Evolutionary conservation across 108 stramenopile genomes (phyloP), one percentile per base, ranked within the genome.

Genomic region (Poteriospumella lacustris): DNA sequence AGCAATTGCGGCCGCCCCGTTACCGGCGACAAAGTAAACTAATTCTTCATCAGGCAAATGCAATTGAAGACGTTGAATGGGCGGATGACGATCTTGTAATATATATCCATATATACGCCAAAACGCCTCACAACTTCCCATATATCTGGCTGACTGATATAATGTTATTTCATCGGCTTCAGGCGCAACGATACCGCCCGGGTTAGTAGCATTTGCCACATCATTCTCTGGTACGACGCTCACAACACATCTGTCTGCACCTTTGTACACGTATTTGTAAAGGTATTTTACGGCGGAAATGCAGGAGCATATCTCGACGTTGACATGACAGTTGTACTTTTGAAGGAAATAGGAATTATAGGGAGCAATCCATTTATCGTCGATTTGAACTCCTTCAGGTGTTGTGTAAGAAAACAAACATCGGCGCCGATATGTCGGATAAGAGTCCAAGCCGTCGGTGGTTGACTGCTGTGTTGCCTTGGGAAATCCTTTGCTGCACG

Each of bases 241-340:
- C 19, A 56, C 24, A 19, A 19, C 19, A 24, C 19, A 15, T 56
- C 52, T 56, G 24, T 78, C 77, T 1, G 24, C 44, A 1, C 77
- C 41, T 41, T 78, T 78, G 41, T 42, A 5, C 5, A 78, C 77
- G 43, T 78, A 68, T 26, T 78, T 44, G 42, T 69, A 52, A 9
- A 78, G 29, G 31, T 68, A 78, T n/a, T 43, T 83, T 28, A 83
- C 58, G n/a, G 82, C 9, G 9, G 19, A 36, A 19, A 83, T 29
- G 1, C 64, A 76, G 0, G 39, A 19, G 52, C 52, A 56, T 15
- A 56, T 24, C 24, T 56, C 52, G n/a, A 83, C 43, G 47, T 83
- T 83, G 1, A 83, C 68, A 68, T 83, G 82, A 40, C 75, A 75
- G 19, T 39, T 5, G 39, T 43, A 83, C 2, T 39, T 79, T 33